Evolutionary conservation across 805 yeast species (phyloP).

Genomic region (Wickerhamiella spandovensis): DNA sequence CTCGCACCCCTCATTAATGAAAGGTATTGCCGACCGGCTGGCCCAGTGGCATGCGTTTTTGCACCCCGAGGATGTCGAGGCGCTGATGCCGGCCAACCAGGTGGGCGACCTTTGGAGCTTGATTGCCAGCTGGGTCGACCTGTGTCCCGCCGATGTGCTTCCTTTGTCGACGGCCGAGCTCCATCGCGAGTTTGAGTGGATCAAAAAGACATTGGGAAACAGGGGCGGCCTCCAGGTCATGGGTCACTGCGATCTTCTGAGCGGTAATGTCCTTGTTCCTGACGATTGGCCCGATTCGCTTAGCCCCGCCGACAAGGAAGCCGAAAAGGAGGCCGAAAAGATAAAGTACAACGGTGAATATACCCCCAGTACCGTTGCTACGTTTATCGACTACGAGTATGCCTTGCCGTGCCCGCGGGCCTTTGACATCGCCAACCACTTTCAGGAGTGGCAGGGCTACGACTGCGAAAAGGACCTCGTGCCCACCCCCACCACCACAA

Average conservation of each 20-base stretch:
- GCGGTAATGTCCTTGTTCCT: conserved; percentile 62
- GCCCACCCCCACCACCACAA: conserved; percentile 36
- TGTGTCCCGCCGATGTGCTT: conserved; percentile 38
- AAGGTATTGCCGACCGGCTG: conserved; percentile 47
- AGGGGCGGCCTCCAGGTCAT: conserved; percentile 42
- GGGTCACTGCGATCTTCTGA: conserved; percentile 56
- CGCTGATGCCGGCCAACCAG: conserved; percentile 25
- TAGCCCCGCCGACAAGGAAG: neutral
- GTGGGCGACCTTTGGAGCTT: conserved; percentile 43
- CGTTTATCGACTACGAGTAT: conserved; percentile 61
- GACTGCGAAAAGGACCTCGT: conserved; percentile 50
- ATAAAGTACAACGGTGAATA: neutral
- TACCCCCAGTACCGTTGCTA: conserved; percentile 19
- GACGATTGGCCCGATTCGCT: conserved; percentile 19
- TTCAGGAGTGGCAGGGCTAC: conserved; percentile 75
- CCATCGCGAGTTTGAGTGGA: conserved; percentile 42
- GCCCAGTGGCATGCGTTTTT: conserved; percentile 58
- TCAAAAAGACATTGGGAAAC: conserved; percentile 28
- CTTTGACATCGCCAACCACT: conserved; percentile 61
- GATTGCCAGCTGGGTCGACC: conserved; percentile 46
- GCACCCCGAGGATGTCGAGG: conserved; percentile 16
- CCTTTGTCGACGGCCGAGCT: conserved; percentile 30
- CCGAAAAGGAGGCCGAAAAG: conserved; percentile 1
- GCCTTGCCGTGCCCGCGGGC: conserved; percentile 63
- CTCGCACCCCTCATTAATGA: conserved; percentile 33